Evolutionary conservation across 306 rosid species (phyloP), one percentile per base, ranked within the genome.

Genomic region (Lathyrus oleraceus): DNA sequence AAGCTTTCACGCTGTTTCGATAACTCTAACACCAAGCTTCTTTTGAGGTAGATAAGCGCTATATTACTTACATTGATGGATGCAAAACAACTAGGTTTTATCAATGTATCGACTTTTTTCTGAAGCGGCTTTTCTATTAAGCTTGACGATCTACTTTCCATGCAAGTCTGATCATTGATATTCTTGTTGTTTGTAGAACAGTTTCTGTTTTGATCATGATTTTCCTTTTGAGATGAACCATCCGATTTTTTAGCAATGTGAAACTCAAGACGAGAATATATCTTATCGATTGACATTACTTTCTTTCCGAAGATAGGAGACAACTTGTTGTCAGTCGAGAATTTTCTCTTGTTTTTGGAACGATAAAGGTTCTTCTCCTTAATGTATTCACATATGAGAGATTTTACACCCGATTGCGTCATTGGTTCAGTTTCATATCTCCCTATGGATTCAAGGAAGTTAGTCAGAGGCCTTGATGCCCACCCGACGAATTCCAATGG

Each of bases 381-480:
- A 57, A 87, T 82, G 84, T 92, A 92, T 13, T 53, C 76, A 27
- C 10, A 23, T 51, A 92, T 78, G 74, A 86, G 71, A 54, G 54
- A 32, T 32, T 40, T 82, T 51, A 84, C 83, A 44, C 30, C 71
- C 45, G 23, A 60, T 36, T 23, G 89, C 6, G 84, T 45, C 58
- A 87, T 19, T 30, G 78, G 81, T 68, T 81, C 44, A 54, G 57
- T 76, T 76, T 72, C 43, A 63, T 83, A 86, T 52, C 73, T 81
- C 49, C 90, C 89, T 56, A 83, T 73, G 28, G 85, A 92, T 66
- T 27, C 57, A 16, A 92, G 95, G 84, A 92, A 89, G 38, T 67
- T 78, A 56, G 68, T 43, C 35, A 92, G 89, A 48, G 88, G 82
- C 72, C 86, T 81, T 42, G 97, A 92, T 53, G 83, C 88, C 96